A percentile compares a stretch with the other conserved stretches of the same genome.
phyloP scores from a whole-genome alignment of 108 stramenopile genomes.

The Skeletonema marinoi region DNA sequence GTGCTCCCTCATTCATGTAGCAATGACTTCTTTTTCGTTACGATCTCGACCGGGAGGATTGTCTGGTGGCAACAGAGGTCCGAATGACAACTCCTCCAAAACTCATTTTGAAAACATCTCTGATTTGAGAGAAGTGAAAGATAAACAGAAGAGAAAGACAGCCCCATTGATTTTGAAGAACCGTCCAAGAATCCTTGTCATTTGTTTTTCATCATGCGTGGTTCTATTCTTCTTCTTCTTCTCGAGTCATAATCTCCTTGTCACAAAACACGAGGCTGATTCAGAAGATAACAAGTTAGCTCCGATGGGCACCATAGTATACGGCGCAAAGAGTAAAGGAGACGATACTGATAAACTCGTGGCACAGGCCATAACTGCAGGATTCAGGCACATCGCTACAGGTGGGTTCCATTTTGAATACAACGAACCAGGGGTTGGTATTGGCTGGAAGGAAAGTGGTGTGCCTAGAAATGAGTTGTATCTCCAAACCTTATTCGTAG shows the following conservation, averaged over 20 bases:
- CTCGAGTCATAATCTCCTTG: neutral
- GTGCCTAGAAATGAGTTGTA: constrained; percentile 41
- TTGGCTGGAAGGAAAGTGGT: constrained; percentile 46
- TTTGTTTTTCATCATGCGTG: neutral
- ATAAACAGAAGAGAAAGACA: neutral
- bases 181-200: neutral
- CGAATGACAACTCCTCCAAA: no score
- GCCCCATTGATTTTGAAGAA: no score
- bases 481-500: constrained; percentile 48
- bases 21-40: neutral
- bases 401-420: constrained; percentile 42
- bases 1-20: no score
- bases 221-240: neutral
- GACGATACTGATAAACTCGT: constrained; percentile 31
- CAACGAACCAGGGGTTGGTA: constrained; percentile 50
- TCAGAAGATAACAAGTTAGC: neutral
- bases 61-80: neutral
- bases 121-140: neutral
- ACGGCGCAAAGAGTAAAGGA: constrained; percentile 34
- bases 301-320: constrained; percentile 26
- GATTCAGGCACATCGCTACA: constrained; percentile 53
- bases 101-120: neutral
- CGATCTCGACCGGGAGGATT: neutral
- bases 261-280: neutral
- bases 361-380: constrained; percentile 28